These are phyloP conservation scores for Chlamydomonas sp. DNA, from an alignment of 139 green algal genomes.

Conservation along the genomic window DNA sequence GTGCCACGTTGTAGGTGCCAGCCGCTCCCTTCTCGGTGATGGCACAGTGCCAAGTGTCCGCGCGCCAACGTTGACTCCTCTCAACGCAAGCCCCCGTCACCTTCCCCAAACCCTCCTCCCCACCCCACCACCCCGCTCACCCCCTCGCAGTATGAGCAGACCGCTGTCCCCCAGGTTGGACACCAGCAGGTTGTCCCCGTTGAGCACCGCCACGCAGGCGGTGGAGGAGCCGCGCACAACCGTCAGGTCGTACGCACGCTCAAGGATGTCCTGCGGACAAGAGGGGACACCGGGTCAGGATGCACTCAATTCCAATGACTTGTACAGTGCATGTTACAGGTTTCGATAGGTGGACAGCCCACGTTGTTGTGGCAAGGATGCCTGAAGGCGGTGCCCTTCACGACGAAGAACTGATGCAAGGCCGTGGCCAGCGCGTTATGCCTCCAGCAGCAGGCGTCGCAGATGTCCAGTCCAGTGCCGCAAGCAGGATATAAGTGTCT, in stretches of 20 bases:
- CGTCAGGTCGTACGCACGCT: slow-evolving; percentile 58
- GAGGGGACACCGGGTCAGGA: too few species aligned
- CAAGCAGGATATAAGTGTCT: too few species aligned
- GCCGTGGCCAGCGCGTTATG: too few species aligned
- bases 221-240: slow-evolving; percentile 79
- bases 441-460: too few species aligned
- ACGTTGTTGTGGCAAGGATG: not conserved
- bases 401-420: too few species aligned
- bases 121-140: not conserved
- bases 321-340: too few species aligned
- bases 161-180: slow-evolving; percentile 91
- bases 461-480: too few species aligned
- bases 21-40: too few species aligned
- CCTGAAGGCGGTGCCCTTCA: not conserved
- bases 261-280: slow-evolving; percentile 61
- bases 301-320: too few species aligned
- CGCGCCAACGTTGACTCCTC: not conserved
- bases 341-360: too few species aligned
- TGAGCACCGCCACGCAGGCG: slow-evolving; percentile 84
- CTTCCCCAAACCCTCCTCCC: not conserved
- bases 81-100: not conserved
- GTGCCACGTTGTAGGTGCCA: too few species aligned
- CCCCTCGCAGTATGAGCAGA: slow-evolving; percentile 65
- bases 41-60: too few species aligned
- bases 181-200: slow-evolving; percentile 70